These are phyloP conservation scores for Yamadazyma spencermartinsiae DNA, from an alignment of 1,139 yeast genomes.

Conservation along the genomic window DNA sequence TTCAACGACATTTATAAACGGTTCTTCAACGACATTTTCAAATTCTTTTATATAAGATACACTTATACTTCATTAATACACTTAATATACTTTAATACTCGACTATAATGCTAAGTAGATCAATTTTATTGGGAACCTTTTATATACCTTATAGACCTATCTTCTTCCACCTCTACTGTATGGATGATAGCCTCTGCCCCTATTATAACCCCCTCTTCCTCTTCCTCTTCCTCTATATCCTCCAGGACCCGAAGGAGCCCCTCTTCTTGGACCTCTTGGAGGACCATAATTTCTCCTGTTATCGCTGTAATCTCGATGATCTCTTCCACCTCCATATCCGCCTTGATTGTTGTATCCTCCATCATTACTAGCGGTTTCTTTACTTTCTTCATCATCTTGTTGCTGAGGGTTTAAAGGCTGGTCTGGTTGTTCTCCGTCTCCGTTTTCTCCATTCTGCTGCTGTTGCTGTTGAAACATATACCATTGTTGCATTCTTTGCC, in stretches of 20 bases:
- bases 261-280: slow-evolving; percentile 46
- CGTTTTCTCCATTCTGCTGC: slow-evolving; percentile 51
- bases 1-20: too few relatives aligned
- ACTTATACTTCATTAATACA: too few relatives aligned
- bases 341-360: slow-evolving; percentile 4
- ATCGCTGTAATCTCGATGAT: slow-evolving; percentile 21
- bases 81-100: too few relatives aligned
- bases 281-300: slow-evolving; percentile 29
- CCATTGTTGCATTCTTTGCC: slow-evolving; percentile 81
- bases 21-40: too few relatives aligned
- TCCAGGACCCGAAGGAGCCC: slow-evolving; percentile 30
- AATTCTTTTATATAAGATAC: too few relatives aligned
- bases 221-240: slow-evolving; percentile 16
- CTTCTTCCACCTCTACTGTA: slow-evolving; percentile 26
- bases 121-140: too few relatives aligned
- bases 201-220: slow-evolving; percentile 21
- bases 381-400: slow-evolving; percentile 30
- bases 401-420: slow-evolving; percentile 59
- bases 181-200: slow-evolving; percentile 31
- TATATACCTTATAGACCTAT: too few relatives aligned
- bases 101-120: background rate
- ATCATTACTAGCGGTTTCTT: slow-evolving; percentile 6
- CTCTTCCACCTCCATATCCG: slow-evolving; percentile 11
- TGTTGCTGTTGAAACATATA: slow-evolving; percentile 63
- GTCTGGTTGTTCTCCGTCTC: slow-evolving; percentile 33